Conservation (phyloP, 495 filamentous ascomycete genomes). For the Aspergillus sclerotioniger region DNA sequence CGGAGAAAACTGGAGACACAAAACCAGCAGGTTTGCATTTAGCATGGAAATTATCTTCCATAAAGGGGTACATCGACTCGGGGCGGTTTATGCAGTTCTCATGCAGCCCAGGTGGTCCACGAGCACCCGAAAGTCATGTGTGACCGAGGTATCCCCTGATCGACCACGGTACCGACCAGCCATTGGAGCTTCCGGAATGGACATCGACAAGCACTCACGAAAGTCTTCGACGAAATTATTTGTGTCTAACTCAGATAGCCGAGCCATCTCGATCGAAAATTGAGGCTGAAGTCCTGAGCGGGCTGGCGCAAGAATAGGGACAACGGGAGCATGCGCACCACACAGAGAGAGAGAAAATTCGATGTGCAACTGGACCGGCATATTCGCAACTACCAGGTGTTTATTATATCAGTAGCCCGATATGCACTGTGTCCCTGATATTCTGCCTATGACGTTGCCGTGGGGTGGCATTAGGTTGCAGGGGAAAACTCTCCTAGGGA, state of each 20-base stretch:
- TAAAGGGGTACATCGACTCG: neutral
- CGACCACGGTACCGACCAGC: conserved; percentile 13
- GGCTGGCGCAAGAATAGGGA: too few relatives aligned
- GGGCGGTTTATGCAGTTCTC: neutral
- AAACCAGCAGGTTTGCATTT: neutral
- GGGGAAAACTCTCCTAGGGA: neutral
- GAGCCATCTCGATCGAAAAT: too few relatives aligned
- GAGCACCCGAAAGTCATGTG: conserved; percentile 23
- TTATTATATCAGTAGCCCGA: neutral
- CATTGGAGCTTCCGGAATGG: neutral
- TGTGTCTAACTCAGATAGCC: too few relatives aligned
- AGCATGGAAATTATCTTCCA: neutral
- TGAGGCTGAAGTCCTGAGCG: too few relatives aligned
- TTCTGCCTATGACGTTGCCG: conserved; percentile 7
- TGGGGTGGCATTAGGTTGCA: conserved; percentile 4
- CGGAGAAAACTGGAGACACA: neutral
- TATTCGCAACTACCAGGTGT: neutral
- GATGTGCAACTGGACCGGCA: too few relatives aligned
- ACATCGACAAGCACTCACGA: neutral
- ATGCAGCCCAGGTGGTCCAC: neutral
- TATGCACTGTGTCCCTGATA: neutral
- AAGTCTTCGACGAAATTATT: too few relatives aligned
- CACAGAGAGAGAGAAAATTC: too few relatives aligned
- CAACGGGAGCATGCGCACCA: too few relatives aligned
- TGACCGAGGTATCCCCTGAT: conserved; percentile 27